These are phyloP conservation scores for Crithidia acanthocephali DNA, from an alignment of 208 protist species.

Conservation along the genomic window DNA sequence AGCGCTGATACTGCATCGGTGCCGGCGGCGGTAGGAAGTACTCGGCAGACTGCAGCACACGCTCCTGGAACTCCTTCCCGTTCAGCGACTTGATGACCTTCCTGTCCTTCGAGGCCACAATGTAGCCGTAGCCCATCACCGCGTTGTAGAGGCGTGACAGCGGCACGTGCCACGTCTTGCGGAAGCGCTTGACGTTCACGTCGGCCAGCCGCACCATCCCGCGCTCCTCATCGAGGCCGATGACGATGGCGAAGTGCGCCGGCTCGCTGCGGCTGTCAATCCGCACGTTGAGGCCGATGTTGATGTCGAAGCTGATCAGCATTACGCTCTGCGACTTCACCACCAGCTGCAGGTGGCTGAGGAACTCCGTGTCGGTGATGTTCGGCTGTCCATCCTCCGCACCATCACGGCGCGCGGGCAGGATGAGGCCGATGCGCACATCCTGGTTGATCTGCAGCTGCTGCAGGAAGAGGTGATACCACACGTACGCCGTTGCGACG, in stretches of 20 bases:
- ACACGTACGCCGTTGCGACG: slow-evolving; percentile 68
- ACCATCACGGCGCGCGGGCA: slow-evolving; percentile 63
- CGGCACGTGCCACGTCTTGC: slow-evolving; percentile 90
- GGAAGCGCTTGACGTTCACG: slow-evolving; percentile 90
- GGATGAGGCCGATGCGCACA: slow-evolving; percentile 74
- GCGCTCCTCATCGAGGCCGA: slow-evolving; percentile 78
- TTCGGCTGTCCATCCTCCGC: slow-evolving; percentile 87
- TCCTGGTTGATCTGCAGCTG: slow-evolving; percentile 70
- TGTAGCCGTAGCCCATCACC: slow-evolving; percentile 92
- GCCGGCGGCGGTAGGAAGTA: slow-evolving; percentile 72
- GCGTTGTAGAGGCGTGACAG: slow-evolving; percentile 78
- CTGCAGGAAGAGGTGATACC: slow-evolving; percentile 82
- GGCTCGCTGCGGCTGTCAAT: slow-evolving; percentile 60
- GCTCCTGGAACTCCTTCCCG: slow-evolving; percentile 55
- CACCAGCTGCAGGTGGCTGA: slow-evolving; percentile 67
- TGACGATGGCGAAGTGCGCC: slow-evolving; percentile 89
- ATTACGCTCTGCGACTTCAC: slow-evolving; percentile 79
- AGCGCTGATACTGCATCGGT: slow-evolving; percentile 47
- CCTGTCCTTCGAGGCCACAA: slow-evolving; percentile 74
- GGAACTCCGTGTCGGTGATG: slow-evolving; percentile 80
- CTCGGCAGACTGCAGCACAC: slow-evolving; percentile 55
- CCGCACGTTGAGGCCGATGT: slow-evolving; percentile 81
- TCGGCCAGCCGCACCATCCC: slow-evolving; percentile 84
- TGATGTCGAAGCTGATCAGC: slow-evolving; percentile 90
- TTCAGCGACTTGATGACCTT: slow-evolving; percentile 73